phyloP scores from a whole-genome alignment of 2,329 filamentous ascomycete species.

The Ascocoryne sarcoides region DNA sequence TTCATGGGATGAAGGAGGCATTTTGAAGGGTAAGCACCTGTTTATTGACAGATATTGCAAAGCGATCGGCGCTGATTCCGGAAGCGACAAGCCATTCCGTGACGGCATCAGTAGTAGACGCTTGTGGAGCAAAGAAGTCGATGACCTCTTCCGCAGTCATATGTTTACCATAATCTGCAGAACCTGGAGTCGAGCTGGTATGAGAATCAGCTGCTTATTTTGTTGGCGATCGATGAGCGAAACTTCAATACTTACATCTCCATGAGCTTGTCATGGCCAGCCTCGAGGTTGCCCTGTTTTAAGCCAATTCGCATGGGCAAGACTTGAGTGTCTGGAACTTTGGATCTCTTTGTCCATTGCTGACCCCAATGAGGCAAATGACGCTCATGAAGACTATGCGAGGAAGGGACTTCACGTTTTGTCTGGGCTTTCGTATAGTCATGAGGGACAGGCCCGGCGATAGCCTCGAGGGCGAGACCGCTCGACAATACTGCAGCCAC shows the following conservation, averaged over 20 bases:
- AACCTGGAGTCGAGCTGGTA: conserved; percentile 30
- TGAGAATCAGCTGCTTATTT: conserved; percentile 4
- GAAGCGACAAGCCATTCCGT: conserved; percentile 26
- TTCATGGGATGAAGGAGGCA: neutral
- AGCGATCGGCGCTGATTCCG: conserved; percentile 26
- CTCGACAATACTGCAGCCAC: conserved; percentile 11
- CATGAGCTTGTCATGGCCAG: conserved; percentile 36
- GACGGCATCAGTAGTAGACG: conserved; percentile 26
- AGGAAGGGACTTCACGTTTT: conserved; percentile 14
- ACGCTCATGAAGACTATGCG: conserved; percentile 19
- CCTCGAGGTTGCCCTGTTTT: conserved; percentile 36
- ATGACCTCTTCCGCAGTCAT: conserved; percentile 27
- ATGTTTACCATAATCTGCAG: conserved; percentile 30
- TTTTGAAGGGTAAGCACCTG: conserved; percentile 20
- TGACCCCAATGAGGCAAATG: conserved; percentile 15
- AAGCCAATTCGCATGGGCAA: conserved; percentile 39
- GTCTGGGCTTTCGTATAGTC: conserved; percentile 5
- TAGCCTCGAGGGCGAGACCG: conserved; percentile 12
- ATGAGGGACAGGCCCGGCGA: conserved; percentile 14
- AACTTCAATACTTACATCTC: conserved; percentile 24
- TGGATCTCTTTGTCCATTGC: conserved; percentile 16
- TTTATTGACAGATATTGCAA: conserved; percentile 29
- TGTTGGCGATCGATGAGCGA: too few species aligned
- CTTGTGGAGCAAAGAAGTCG: conserved; percentile 30
- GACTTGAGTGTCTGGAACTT: conserved; percentile 13